phyloP scores from a whole-genome alignment of 2,329 filamentous ascomycete genomes.

The Aspergillus awamori region DNA sequence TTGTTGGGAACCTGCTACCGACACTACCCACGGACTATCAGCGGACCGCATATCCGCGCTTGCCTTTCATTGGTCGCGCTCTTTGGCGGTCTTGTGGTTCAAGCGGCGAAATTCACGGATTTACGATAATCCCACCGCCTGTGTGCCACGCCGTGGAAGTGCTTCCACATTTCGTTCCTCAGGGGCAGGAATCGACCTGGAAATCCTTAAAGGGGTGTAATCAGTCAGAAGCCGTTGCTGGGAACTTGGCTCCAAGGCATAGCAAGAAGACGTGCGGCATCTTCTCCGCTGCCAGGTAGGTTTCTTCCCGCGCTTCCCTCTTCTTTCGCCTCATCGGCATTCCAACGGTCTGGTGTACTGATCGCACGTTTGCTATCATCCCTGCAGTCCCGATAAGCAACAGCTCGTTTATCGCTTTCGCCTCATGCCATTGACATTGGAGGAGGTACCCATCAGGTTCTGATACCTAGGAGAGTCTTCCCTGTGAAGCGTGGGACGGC shows the following conservation, averaged over 20 bases:
- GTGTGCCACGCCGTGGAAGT: conserved; percentile 16
- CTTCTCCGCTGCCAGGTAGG: conserved; percentile 7
- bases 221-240: background rate
- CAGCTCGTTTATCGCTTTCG: conserved; percentile 5
- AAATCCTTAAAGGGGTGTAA: conserved; percentile 6
- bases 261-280: background rate
- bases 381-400: conserved; percentile 11
- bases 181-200: conserved; percentile 12
- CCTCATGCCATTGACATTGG: conserved; percentile 16
- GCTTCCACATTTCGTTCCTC: conserved; percentile 14
- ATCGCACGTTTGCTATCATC: conserved; percentile 5
- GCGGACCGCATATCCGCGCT: conserved; percentile 6
- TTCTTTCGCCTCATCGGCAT: background rate
- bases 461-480: background rate
- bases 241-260: background rate
- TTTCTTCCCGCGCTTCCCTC: background rate
- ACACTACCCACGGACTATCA: conserved; percentile 1
- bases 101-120: conserved; percentile 18
- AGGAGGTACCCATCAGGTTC: background rate
- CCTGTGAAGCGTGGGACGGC: conserved; percentile 5
- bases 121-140: conserved; percentile 18
- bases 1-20: conserved; percentile 3
- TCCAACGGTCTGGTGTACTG: background rate
- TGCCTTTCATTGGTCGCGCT: conserved; percentile 3
- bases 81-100: conserved; percentile 10